Percentiles rank a stretch among this genome's conserved stretches.
Conservation (phyloP, 1,139 yeast species). For the Pichia sp. region DNA sequence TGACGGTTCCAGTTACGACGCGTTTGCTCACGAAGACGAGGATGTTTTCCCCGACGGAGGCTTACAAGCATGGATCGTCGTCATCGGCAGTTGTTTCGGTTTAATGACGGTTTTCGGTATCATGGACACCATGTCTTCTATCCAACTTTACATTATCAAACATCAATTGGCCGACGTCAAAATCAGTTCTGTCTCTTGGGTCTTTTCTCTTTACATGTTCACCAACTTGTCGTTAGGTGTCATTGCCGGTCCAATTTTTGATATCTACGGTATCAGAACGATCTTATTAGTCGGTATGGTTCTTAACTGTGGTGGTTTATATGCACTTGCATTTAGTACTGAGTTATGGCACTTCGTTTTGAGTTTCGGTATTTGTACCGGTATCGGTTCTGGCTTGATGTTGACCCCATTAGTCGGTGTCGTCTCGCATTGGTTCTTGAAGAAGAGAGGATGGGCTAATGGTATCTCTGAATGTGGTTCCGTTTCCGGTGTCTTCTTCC, state of each 20-base stretch:
- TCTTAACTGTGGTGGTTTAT: slow-evolving; percentile 49
- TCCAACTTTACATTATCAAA: slow-evolving; percentile 57
- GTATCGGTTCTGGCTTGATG: slow-evolving; percentile 56
- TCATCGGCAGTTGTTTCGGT: slow-evolving; percentile 63
- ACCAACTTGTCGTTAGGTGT: slow-evolving; percentile 54
- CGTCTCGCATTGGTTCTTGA: slow-evolving; percentile 61
- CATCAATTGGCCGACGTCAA: slow-evolving; percentile 48
- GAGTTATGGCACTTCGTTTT: slow-evolving; percentile 55
- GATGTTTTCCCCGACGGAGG: slow-evolving; percentile 61
- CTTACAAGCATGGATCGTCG: slow-evolving; percentile 48
- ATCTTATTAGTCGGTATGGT: slow-evolving; percentile 47
- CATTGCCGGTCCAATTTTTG: slow-evolving; percentile 64
- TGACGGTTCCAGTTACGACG: slow-evolving; percentile 18
- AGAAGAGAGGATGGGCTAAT: slow-evolving; percentile 55
- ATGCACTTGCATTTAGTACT: slow-evolving; percentile 52
- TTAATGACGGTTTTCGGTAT: slow-evolving; percentile 62
- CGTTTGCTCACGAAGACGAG: slow-evolving; percentile 27
- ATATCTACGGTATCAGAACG: slow-evolving; percentile 51
- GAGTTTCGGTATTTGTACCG: slow-evolving; percentile 55
- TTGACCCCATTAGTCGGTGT: slow-evolving; percentile 59
- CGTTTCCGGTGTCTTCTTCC: slow-evolving; percentile 61
- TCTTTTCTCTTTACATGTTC: slow-evolving; percentile 58
- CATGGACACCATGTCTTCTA: slow-evolving; percentile 63
- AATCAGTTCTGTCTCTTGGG: slow-evolving; percentile 60
- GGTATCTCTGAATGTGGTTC: slow-evolving; percentile 62